Conservation (phyloP, 1,284 basidiomycete species). For the Boletus sp. region DNA sequence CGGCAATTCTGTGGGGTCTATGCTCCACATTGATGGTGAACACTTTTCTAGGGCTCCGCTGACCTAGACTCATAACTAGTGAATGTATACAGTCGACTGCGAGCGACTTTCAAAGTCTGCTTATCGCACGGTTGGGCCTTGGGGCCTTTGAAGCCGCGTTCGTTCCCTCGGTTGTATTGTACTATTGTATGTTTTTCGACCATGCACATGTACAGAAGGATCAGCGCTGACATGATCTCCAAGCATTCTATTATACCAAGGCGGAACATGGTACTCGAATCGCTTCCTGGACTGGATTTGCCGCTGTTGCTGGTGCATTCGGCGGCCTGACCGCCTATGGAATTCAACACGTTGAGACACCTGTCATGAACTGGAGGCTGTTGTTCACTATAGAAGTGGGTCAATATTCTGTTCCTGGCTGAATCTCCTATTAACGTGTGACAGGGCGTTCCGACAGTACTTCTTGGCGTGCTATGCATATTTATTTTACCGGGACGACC, state of each 20-base stretch:
- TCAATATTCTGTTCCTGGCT: background rate
- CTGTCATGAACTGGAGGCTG: constrained; percentile 64
- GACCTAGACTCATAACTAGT: background rate
- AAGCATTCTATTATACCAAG: constrained; percentile 78
- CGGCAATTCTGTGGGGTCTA: constrained; percentile 71
- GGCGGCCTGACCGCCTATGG: constrained; percentile 79
- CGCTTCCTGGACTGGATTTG: constrained; percentile 81
- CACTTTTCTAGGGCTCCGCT: background rate
- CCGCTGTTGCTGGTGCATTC: constrained; percentile 78
- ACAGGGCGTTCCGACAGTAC: constrained; percentile 68
- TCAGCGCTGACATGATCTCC: constrained; percentile 5
- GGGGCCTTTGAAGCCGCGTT: constrained; percentile 75
- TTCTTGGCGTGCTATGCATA: constrained; percentile 68
- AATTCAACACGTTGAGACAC: constrained; percentile 57
- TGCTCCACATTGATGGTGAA: constrained; percentile 71
- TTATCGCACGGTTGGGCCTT: constrained; percentile 60
- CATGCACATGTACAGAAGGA: background rate
- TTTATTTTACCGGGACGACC: constrained; percentile 78
- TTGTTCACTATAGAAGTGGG: constrained; percentile 77
- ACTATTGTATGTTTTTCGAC: constrained; percentile 58
- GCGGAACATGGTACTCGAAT: constrained; percentile 71
- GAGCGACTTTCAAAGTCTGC: constrained; percentile 59
- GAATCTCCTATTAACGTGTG: background rate
- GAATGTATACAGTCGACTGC: constrained; percentile 50
- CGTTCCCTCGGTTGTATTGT: constrained; percentile 54